phyloP scores from a whole-genome alignment of 1,284 basidiomycete genomes.

The Porodaedalea pini region DNA sequence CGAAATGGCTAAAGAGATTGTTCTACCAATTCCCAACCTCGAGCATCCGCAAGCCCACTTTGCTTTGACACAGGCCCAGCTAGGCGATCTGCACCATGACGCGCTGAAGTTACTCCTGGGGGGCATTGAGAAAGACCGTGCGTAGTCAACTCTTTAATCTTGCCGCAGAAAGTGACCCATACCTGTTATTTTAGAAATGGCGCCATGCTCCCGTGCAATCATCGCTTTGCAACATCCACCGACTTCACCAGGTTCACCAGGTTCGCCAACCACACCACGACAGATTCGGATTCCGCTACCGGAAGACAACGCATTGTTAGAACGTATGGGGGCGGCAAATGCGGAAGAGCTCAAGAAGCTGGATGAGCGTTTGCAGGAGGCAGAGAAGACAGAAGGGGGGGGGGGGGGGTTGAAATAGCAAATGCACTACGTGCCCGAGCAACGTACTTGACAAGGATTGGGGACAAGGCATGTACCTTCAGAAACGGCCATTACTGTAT shows the following conservation, averaged over 20 bases:
- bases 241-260: conserved; percentile 28
- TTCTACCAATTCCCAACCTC: conserved; percentile 84
- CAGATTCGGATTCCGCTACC: conserved; percentile 35
- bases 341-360: conserved; percentile 72
- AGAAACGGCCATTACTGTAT: neutral
- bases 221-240: conserved; percentile 26
- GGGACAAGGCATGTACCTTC: conserved; percentile 68
- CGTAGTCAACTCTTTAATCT: conserved; percentile 30
- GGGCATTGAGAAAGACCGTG: conserved; percentile 84
- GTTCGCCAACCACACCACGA: conserved; percentile 28
- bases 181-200: conserved; percentile 57
- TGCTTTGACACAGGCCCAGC: conserved; percentile 59
- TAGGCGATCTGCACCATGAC: conserved; percentile 62
- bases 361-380: conserved; percentile 79
- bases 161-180: no score
- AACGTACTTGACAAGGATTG: conserved; percentile 85
- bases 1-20: conserved; percentile 78
- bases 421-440: conserved; percentile 86
- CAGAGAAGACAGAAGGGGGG: conserved; percentile 90
- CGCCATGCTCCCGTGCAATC: conserved; percentile 68
- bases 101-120: conserved; percentile 66
- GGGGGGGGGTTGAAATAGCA: conserved; percentile 89
- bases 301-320: conserved; percentile 59
- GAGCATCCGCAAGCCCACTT: conserved; percentile 76
- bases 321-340: conserved; percentile 74